Conservation (phyloP, 176 grass and related monocot genomes). For the Canna indica region DNA sequence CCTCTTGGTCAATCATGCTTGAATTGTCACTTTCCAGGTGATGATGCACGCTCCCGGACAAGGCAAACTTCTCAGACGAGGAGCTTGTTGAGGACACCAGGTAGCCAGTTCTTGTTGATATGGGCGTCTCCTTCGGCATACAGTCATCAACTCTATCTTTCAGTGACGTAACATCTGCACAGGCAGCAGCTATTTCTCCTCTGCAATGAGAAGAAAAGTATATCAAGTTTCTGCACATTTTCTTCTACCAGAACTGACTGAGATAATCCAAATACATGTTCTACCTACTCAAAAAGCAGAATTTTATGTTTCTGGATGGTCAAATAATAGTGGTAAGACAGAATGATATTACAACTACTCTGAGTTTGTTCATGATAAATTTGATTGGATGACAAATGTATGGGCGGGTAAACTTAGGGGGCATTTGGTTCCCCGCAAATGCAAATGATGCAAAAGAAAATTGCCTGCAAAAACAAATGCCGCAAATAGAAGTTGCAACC, state of each 20-base stretch:
- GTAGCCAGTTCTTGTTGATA: constrained; percentile 26
- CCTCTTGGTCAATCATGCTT: neutral
- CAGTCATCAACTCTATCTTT: constrained; percentile 33
- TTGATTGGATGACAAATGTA: too few species aligned
- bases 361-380: too few species aligned
- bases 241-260: neutral
- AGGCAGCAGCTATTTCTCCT: constrained; percentile 55
- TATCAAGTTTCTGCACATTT: neutral
- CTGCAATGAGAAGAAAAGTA: constrained; percentile 12
- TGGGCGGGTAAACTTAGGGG: too few species aligned
- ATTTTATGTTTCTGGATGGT: neutral
- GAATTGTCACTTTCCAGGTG: neutral
- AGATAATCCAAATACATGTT: too few species aligned
- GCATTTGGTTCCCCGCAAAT: too few species aligned
- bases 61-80: constrained; percentile 24
- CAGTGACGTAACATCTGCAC: constrained; percentile 28
- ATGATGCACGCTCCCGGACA: neutral
- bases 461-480: too few species aligned
- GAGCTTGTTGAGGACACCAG: constrained; percentile 34
- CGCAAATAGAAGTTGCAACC: too few species aligned
- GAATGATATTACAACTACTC: neutral
- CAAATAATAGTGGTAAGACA: neutral
- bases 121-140: constrained; percentile 30
- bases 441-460: too few species aligned
- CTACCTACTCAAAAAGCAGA: neutral